A percentile compares a stretch with the other conserved stretches of the same genome.
Conservation (phyloP, 1,139 yeast genomes). For the Candida mesenterica region DNA sequence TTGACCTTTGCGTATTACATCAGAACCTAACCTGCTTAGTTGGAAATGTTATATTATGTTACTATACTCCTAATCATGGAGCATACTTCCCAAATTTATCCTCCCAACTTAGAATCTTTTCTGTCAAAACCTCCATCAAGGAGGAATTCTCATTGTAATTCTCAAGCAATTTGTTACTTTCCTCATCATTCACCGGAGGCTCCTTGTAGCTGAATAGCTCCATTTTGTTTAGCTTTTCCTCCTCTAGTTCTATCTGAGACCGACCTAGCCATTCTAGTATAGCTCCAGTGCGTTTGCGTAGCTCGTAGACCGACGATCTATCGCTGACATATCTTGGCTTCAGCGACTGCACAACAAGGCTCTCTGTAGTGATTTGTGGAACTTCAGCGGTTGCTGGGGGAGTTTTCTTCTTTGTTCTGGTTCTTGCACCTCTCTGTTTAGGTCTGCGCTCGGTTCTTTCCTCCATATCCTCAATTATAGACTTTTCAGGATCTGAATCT, state of each 20-base stretch:
- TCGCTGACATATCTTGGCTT: constrained; percentile 82
- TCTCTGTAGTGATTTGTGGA: constrained; percentile 31
- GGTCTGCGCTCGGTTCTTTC: constrained; percentile 17
- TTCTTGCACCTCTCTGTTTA: constrained; percentile 12
- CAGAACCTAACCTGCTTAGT: too few relatives aligned
- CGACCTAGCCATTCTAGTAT: constrained; percentile 87
- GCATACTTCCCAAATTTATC: constrained; percentile 61
- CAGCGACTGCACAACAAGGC: constrained; percentile 60
- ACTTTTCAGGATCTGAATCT: constrained; percentile 14
- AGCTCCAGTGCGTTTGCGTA: constrained; percentile 85
- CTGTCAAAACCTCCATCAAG: constrained; percentile 69
- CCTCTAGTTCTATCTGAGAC: constrained; percentile 75
- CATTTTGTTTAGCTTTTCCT: constrained; percentile 60
- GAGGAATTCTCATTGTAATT: constrained; percentile 58
- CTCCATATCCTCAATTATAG: constrained; percentile 16
- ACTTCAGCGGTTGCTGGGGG: constrained; percentile 6
- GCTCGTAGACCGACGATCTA: constrained; percentile 70
- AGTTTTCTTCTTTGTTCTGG: constrained; percentile 8
- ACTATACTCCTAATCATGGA: too few relatives aligned
- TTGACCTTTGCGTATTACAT: too few relatives aligned
- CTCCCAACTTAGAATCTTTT: constrained; percentile 74
- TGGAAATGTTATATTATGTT: too few relatives aligned
- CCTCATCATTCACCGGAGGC: constrained; percentile 22
- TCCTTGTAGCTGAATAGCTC: constrained; percentile 39
- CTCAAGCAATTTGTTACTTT: constrained; percentile 34